Base-by-base conservation (phyloP, 768 basidiomycete species). In the Lactarius indigo region DNA sequence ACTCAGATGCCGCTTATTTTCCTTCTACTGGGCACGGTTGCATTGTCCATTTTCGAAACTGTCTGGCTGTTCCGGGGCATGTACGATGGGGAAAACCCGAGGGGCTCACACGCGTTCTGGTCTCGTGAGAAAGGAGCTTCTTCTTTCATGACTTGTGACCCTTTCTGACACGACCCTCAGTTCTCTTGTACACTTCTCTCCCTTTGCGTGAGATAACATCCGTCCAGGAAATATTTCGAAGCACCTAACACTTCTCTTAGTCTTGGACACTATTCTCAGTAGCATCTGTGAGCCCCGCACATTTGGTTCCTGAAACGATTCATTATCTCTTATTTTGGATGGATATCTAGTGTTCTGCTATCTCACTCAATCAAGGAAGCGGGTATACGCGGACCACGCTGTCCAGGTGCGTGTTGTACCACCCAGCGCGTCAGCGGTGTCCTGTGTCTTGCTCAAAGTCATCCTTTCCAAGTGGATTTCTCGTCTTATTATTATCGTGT, bases 211-310 rank as follows among this genome's bases (percentile, higher is more conserved):
- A 59, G 57, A 28, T 33, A 17, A 26, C 4, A 9, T 18, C 31
- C 3, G 28, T 57, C 30, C 15, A 26, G 8, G 17, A 35, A 18
- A 30, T 42, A 52, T 42, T 33, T 35, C 13, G 35, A 44, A 30
- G 18, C 31, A 44, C 12, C 64, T 50, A 41, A 64, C 26, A 10
- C 54, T 41, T 8, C 13, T 17, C 26, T n/a, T 39, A 65, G 64
- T 28, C 17, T 56, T 65, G 39, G 56, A 66, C 37, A 41, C 62
- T 15, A 28, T 20, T 7, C 37, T 66, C 37, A 62, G 35, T 57
- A 20, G n/a, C 4, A 41, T 58, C 20, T 8, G 65, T 66, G 35
- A 31, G 56, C 26, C 18, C 15, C 41, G 5, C 59, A 35, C 26
- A 18, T 18, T 20, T 39, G 1, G 23, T 57, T 33, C 6, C 4